Percentiles rank a stretch among this genome's conserved stretches.
phyloP scores from a whole-genome alignment of 2,329 filamentous ascomycete genomes.

The Coniochaeta ligniaria region DNA sequence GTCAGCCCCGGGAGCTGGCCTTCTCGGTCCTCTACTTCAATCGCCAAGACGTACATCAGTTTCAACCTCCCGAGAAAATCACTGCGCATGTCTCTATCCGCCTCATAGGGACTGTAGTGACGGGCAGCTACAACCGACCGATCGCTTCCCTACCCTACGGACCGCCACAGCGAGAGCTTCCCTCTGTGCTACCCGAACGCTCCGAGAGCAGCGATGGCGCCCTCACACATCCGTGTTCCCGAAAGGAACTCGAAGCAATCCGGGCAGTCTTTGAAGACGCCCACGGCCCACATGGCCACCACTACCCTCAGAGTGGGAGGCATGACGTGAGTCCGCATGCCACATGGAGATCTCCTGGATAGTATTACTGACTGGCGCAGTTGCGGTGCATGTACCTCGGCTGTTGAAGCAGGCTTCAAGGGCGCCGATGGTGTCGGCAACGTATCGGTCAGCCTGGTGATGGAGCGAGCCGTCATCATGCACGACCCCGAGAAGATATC shows the following conservation, averaged over 20 bases:
- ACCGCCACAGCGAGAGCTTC: neutral
- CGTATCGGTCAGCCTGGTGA: constrained; percentile 87
- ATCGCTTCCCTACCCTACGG: neutral
- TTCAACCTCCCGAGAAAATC: neutral
- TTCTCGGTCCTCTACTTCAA: neutral
- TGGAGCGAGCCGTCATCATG: constrained; percentile 91
- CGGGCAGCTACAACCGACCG: neutral
- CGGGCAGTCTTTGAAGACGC: constrained; percentile 22
- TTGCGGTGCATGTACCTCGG: constrained; percentile 90
- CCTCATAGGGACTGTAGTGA: neutral
- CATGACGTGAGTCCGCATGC: constrained; percentile 56
- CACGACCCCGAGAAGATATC: constrained; percentile 73
- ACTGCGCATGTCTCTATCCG: neutral
- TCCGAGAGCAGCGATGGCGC: constrained; percentile 35
- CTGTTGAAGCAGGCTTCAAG: constrained; percentile 89
- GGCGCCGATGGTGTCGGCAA: constrained; percentile 72
- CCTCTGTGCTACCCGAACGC: neutral
- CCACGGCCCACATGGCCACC: constrained; percentile 66
- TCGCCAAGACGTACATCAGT: constrained; percentile 1
- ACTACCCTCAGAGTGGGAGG: constrained; percentile 88
- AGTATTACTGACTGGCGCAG: constrained; percentile 30
- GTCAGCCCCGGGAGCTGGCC: neutral
- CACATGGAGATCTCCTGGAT: constrained; percentile 5
- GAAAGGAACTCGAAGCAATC: constrained; percentile 26
- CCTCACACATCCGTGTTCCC: constrained; percentile 40